Evolutionary conservation across 2,329 filamentous ascomycete species (phyloP).

Genomic region (Calcarisporium arbuscula): DNA sequence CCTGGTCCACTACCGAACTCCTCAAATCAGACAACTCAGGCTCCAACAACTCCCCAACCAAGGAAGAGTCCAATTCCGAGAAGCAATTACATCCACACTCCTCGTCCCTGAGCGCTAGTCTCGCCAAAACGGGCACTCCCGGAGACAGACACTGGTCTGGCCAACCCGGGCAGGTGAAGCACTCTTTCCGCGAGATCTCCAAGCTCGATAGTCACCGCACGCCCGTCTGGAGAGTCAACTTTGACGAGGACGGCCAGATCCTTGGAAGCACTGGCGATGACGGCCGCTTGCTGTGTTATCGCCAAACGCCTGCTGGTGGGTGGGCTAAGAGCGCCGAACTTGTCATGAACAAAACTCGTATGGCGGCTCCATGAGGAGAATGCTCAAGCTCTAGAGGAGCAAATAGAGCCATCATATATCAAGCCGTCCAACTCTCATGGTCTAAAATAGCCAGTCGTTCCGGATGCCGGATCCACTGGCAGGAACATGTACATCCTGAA

Average conservation of each 20-base stretch:
- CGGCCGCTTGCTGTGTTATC: slow-evolving; percentile 57
- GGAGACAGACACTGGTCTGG: slow-evolving; percentile 48
- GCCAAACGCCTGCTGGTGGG: slow-evolving; percentile 49
- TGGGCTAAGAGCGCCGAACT: slow-evolving; percentile 58
- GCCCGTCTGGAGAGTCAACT: slow-evolving; percentile 70
- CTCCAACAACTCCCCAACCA: slow-evolving; percentile 19
- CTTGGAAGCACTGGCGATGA: slow-evolving; percentile 73
- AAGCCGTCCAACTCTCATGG: too few species aligned
- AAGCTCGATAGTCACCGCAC: slow-evolving; percentile 61
- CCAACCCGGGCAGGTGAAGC: slow-evolving; percentile 59
- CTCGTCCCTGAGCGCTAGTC: slow-evolving; percentile 46
- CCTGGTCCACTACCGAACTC: slow-evolving; percentile 43
- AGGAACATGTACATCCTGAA: background rate
- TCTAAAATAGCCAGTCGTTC: too few species aligned
- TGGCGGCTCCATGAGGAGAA: slow-evolving; percentile 39
- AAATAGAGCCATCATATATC: too few species aligned
- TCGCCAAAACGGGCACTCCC: slow-evolving; percentile 40
- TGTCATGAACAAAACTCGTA: slow-evolving; percentile 49
- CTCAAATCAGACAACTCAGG: slow-evolving; percentile 25
- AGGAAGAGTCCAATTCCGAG: slow-evolving; percentile 23
- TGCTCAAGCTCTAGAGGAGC: too few species aligned
- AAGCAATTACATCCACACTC: slow-evolving; percentile 16
- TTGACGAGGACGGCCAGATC: slow-evolving; percentile 64
- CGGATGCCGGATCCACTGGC: too few species aligned
- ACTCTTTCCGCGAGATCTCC: slow-evolving; percentile 57